Percentiles rank a stretch among this genome's conserved stretches.
These are phyloP conservation scores for Kockovaella imperatae DNA, from an alignment of 768 basidiomycete species.

Conservation along the genomic window DNA sequence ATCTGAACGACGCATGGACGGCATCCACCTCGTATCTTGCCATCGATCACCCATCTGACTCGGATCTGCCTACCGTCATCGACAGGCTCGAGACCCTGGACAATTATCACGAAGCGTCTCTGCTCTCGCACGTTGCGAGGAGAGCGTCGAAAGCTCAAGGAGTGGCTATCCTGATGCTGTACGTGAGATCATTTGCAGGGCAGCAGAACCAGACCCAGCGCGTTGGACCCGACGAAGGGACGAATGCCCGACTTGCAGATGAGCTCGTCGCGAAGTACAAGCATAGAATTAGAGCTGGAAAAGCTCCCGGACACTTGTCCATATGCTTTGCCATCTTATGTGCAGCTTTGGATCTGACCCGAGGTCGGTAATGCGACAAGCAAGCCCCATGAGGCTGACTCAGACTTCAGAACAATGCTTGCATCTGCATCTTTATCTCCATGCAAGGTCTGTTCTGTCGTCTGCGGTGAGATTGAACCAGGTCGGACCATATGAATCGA, in stretches of 20 bases:
- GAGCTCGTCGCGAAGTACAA: conserved; percentile 63
- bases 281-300: conserved; percentile 57
- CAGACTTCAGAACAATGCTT: conserved; percentile 60
- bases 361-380: conserved; percentile 51
- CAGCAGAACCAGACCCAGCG: conserved; percentile 39
- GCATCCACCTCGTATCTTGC: not conserved
- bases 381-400: not conserved
- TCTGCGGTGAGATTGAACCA: conserved; percentile 86
- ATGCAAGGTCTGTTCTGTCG: conserved; percentile 79
- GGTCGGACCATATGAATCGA: conserved; percentile 85
- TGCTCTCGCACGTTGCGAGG: conserved; percentile 78
- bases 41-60: not conserved
- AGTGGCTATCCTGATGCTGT: conserved; percentile 81
- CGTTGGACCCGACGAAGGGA: conserved; percentile 15
- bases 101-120: conserved; percentile 70
- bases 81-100: conserved; percentile 55
- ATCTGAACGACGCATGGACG: conserved; percentile 60
- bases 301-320: conserved; percentile 71
- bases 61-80: too few species aligned
- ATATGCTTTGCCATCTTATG: conserved; percentile 85
- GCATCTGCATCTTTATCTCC: conserved; percentile 85
- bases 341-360: conserved; percentile 61
- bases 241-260: conserved; percentile 24
- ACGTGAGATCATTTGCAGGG: conserved; percentile 67
- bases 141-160: conserved; percentile 88